Evolutionary conservation across 805 yeast genomes (phyloP), one percentile per base, ranked within the genome.

Genomic region (Saturnispora hagleri): DNA sequence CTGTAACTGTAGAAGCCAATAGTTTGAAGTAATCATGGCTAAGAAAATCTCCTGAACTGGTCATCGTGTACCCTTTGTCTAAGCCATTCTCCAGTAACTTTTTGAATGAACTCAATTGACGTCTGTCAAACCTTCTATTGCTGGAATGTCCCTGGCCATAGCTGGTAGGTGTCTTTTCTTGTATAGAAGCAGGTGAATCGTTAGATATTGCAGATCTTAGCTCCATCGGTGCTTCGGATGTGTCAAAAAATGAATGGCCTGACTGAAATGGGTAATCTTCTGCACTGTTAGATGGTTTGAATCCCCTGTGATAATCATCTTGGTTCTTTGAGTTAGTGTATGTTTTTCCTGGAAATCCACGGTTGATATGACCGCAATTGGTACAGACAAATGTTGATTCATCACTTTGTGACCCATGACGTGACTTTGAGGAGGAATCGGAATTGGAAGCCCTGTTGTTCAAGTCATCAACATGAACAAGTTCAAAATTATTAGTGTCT

Each of bases 21-120:
- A 65, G 52, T 47, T 59, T 60, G 48, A 65, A 65, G 48, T 65
- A 64, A 49, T 65, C 69, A 34, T 57, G 57, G 43, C 65, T 56
- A 20, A 57, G 20, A 34, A 55, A 58, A 50, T 59, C 60, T 3
- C 58, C 56, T 1, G 58, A 50, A 33, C 51, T 48, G 2, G 54
- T 53, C 7, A 44, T 31, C 26, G 50, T 46, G 31, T 51, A 51
- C 13, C 50, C 49, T 17, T 48, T 18, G 4, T 28, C 10, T 24
- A 24, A 10, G 17, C 44, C 51, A 7, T 36, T 28, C 7, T 31
- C 36, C 9, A 43, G 10, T 12, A 49, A 17, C 7, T 35, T 34
- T 35, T 49, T 34, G 15, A 49, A 41, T 12, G 45, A 49, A 20
- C 26, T 43, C 26, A 47, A 18, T 5, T 47, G 27, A 17, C 20